Evolutionary conservation across 2,329 filamentous ascomycete genomes (phyloP).

Genomic region (Hawksworthiomyces lignivorus): DNA sequence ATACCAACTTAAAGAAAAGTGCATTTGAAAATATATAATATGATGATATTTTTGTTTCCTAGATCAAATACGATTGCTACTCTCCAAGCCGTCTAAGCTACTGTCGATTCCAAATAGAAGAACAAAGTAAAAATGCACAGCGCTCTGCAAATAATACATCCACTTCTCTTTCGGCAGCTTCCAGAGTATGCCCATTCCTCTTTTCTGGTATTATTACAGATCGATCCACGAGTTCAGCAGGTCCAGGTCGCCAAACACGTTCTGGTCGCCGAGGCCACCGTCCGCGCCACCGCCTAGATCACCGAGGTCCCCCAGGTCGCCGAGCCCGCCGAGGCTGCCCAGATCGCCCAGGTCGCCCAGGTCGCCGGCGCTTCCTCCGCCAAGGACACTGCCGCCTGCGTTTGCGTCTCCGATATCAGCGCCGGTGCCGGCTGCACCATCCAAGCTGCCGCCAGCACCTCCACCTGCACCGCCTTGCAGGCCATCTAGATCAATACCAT

Average conservation of each 20-base stretch:
- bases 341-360: conserved; percentile 13
- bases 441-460: neutral
- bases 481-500: conserved; percentile 3
- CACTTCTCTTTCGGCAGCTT: too few species aligned
- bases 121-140: too few species aligned
- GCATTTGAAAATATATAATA: too few species aligned
- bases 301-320: conserved; percentile 9
- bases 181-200: too few species aligned
- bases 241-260: conserved; percentile 18
- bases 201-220: conserved; percentile 6
- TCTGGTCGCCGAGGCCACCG: conserved; percentile 13
- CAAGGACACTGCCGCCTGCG: too few species aligned
- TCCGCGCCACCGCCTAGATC: conserved; percentile 7
- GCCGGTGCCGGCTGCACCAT: neutral
- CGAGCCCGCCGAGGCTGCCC: conserved; percentile 7
- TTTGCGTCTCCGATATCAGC: neutral
- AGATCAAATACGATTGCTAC: too few species aligned
- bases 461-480: neutral
- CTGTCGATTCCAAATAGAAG: too few species aligned
- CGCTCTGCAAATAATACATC: too few species aligned
- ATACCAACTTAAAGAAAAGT: too few species aligned
- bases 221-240: conserved; percentile 18
- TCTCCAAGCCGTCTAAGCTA: too few species aligned
- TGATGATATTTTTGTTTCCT: too few species aligned
- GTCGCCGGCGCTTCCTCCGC: conserved; percentile 5